These are phyloP conservation scores for Potentilla sterilis DNA, from an alignment of 306 rosid genomes.

Conservation along the genomic window DNA sequence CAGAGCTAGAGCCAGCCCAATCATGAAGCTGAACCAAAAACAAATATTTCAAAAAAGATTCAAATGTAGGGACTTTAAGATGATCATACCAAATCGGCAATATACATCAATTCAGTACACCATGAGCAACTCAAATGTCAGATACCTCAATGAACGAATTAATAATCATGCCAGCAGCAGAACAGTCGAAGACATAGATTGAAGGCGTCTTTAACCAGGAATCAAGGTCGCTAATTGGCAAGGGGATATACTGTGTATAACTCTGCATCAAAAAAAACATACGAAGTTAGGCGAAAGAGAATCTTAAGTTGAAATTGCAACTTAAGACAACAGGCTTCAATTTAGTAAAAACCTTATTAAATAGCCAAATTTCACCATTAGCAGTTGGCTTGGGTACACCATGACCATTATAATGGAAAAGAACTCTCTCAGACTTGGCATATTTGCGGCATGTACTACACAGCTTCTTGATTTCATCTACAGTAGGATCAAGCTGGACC, in stretches of 20 bases:
- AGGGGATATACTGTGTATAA: slow-evolving; percentile 94
- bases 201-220: slow-evolving; percentile 99
- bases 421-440: slow-evolving; percentile 92
- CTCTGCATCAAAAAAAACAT: slow-evolving; percentile 53
- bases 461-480: slow-evolving; percentile 98
- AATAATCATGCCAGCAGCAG: slow-evolving; percentile 90
- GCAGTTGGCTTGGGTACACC: slow-evolving; percentile 98
- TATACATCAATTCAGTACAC: background rate
- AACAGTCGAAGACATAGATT: slow-evolving; percentile 94
- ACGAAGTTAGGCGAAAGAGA: slow-evolving; percentile 14
- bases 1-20: slow-evolving; percentile 65
- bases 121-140: background rate
- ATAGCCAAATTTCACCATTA: slow-evolving; percentile 98
- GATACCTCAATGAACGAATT: slow-evolving; percentile 81
- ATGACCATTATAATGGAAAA: slow-evolving; percentile 98
- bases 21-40: slow-evolving; percentile 70
- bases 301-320: background rate
- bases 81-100: background rate
- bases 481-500: slow-evolving; percentile 91
- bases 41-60: slow-evolving; percentile 18
- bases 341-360: slow-evolving; percentile 69
- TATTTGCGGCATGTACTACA: slow-evolving; percentile 79
- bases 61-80: background rate
- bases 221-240: slow-evolving; percentile 85
- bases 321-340: slow-evolving; percentile 8